Conservation (phyloP, 805 yeast genomes). For the Candida maesae region DNA sequence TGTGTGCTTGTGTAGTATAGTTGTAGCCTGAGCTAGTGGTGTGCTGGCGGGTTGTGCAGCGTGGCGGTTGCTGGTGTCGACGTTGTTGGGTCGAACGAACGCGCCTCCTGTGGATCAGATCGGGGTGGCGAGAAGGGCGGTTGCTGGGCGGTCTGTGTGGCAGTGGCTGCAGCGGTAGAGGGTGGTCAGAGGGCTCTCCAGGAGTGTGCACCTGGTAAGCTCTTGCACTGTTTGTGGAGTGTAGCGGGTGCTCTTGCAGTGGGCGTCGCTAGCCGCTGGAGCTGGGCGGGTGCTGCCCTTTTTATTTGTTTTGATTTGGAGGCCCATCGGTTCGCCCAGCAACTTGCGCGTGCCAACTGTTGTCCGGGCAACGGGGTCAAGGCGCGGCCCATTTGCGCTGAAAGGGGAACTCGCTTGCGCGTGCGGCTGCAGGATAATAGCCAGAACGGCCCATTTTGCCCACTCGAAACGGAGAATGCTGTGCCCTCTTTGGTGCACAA, state of each 20-base stretch:
- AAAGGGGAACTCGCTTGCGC: conserved; percentile 3
- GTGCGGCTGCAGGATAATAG: conserved; percentile 5
- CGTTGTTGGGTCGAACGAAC: no score
- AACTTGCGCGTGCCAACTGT: conserved; percentile 3
- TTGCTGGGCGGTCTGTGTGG: neutral
- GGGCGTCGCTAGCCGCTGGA: no score
- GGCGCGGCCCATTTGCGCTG: conserved; percentile 3
- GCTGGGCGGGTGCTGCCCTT: conserved; percentile 10
- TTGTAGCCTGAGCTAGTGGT: no score
- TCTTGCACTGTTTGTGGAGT: no score
- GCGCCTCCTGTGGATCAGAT: no score
- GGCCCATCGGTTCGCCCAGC: conserved; percentile 15
- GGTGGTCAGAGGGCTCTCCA: no score
- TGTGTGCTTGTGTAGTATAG: neutral
- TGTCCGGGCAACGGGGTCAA: conserved; percentile 1
- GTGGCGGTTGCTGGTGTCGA: no score
- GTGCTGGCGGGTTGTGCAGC: no score
- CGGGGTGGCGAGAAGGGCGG: neutral
- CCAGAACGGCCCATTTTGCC: neutral
- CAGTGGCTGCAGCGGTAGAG: neutral
- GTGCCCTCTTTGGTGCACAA: neutral
- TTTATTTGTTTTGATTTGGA: conserved; percentile 17
- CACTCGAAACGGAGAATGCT: conserved; percentile 3
- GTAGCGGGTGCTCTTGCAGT: no score
- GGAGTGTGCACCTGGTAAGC: no score